Evolutionary conservation across 345 rosid genomes (phyloP), one percentile per base, ranked within the genome.

Genomic region (Aurinia saxatilis): DNA sequence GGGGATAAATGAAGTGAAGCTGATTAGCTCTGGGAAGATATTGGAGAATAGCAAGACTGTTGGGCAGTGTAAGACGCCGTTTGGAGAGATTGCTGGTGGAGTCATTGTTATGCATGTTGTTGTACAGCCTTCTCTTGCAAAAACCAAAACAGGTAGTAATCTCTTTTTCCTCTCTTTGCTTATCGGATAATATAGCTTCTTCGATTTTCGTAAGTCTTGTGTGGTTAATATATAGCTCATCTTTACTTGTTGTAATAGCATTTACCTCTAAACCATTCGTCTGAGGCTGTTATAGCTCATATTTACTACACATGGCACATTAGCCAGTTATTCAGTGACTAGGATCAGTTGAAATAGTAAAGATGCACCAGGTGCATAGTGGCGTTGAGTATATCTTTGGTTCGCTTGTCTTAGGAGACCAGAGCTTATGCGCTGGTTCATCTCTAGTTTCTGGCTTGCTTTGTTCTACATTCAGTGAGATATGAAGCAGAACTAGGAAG

Each of bases 21-120:
- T 91, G 76, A 91, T 91, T 10, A 81, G 85, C 76, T 86, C 91
- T 0, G 98, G 96, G 23, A 88, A 91, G 77, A 82, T 88, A 47
- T 76, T 91, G 86, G 98, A 91, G 61, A 91, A 85, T 42, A 80
- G 47, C 77, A 88, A 79, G 76, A 84, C 90, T 31, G 90, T 88
- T 65, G 95, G 83, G 13, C 96, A 91, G 79, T 91, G 95, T 76
- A 88, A 79, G 76, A 73, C 67, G 37, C 96, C 96, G 9, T 82
- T 75, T 41, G 84, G 88, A 36, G 98, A 91, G 13, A 76, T 72
- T 64, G 70, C 82, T 0, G 91, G 88, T 14, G 88, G 68, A 27
- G 66, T 70, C 9, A 79, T 75, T 67, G 79, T 87, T 49, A 87
- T 88, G 96, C 96, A 85, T 67, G 96, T 88, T 73, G 96, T 88